phyloP scores from a whole-genome alignment of 163 green algal genomes.

The Scenedesmus sp. region DNA sequence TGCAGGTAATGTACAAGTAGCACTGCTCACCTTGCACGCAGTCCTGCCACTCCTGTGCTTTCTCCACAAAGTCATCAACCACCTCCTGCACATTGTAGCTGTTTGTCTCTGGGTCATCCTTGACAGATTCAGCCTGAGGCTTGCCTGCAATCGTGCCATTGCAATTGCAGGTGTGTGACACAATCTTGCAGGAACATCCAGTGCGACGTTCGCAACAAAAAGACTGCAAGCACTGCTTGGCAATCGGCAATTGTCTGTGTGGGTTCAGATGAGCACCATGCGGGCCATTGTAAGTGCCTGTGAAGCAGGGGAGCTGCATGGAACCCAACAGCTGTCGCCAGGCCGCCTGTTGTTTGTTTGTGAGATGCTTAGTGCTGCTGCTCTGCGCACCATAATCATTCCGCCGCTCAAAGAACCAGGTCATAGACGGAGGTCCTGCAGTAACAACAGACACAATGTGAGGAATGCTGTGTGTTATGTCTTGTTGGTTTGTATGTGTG shows the following conservation, averaged over 20 bases:
- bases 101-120: constrained; percentile 72
- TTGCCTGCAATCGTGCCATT: not conserved
- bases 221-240: too few relatives aligned
- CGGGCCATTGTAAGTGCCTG: too few relatives aligned
- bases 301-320: not conserved
- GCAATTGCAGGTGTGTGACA: too few relatives aligned
- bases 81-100: constrained; percentile 83
- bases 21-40: constrained; percentile 15
- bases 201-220: too few relatives aligned
- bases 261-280: too few relatives aligned
- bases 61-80: constrained; percentile 79
- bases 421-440: not conserved
- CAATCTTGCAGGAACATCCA: too few relatives aligned
- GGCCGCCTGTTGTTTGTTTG: too few relatives aligned
- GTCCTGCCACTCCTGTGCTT: constrained; percentile 5
- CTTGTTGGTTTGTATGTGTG: too few relatives aligned
- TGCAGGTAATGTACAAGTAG: too few relatives aligned
- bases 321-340: not conserved
- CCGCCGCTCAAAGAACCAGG: constrained; percentile 17
- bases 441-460: not conserved
- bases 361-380: not conserved
- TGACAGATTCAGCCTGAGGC: constrained; percentile 10
- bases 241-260: too few relatives aligned
- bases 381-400: not conserved
- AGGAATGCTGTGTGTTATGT: too few relatives aligned